Percentiles rank a stretch among this genome's conserved stretches.
phyloP scores from a whole-genome alignment of 1,284 basidiomycete species.

The Cutaneotrichosporon sp. region DNA sequence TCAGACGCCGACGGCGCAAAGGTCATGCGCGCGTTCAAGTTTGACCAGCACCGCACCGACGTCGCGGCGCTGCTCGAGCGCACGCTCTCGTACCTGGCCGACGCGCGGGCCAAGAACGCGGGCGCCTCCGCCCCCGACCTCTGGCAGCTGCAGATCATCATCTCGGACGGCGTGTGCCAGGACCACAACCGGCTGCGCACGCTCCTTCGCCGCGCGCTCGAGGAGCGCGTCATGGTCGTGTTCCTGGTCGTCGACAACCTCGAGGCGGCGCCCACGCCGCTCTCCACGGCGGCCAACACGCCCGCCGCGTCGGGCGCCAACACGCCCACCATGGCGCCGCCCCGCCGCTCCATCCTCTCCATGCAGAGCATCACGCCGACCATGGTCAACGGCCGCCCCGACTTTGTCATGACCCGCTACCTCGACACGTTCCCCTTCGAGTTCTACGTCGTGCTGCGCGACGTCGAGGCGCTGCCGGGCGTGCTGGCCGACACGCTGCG shows the following conservation, averaged over 20 bases:
- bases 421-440: conserved; percentile 98
- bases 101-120: conserved; percentile 69
- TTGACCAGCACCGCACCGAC: conserved; percentile 89
- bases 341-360: conserved; percentile 65
- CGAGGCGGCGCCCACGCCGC: conserved; percentile 14
- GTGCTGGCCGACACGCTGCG: conserved; percentile 88
- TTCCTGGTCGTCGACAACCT: conserved; percentile 86
- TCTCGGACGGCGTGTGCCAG: conserved; percentile 97
- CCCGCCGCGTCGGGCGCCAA: conserved; percentile 21
- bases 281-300: conserved; percentile 6
- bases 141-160: conserved; percentile 98
- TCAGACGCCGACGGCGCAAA: conserved; percentile 75
- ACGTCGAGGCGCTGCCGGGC: conserved; percentile 89
- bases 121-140: conserved; percentile 66
- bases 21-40: conserved; percentile 82
- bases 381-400: conserved; percentile 78
- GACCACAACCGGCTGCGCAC: conserved; percentile 85
- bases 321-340: conserved; percentile 12
- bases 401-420: conserved; percentile 86
- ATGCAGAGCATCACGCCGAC: conserved; percentile 93
- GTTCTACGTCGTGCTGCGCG: conserved; percentile 90
- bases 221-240: conserved; percentile 92
- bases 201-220: conserved; percentile 79
- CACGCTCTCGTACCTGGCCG: conserved; percentile 74
- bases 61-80: conserved; percentile 83